Evolutionary conservation across 257 asterid genomes (phyloP), one percentile per base, ranked within the genome.

Genomic region (Solanum habrochaites): DNA sequence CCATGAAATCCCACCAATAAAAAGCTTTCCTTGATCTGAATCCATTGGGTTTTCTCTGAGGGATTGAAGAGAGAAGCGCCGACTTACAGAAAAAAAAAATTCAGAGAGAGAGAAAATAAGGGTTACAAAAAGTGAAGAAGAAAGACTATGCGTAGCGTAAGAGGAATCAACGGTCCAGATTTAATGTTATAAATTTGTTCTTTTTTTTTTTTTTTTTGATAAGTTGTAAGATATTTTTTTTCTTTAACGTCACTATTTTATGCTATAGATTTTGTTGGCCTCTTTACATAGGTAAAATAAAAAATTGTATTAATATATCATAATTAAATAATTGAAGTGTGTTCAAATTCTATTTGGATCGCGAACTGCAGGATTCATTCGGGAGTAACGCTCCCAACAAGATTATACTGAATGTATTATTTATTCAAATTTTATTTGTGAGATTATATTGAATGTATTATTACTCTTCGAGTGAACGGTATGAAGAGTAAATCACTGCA

Each of bases 1-100:
- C 98, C 98, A 94, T 7, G 98, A 94, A 66, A 96, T 96, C 88
- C 98, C 98, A 25, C 98, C 98, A 27, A 96, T 92, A 83, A 96
- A 96, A 1, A 96, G 94, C 93, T 96, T 96, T 13, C 98, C 98
- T 81, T 94, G 98, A 94, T 96, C 98, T 45, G 98, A 94, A 93
- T 96, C 98, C 98, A 96, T 42, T 18, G 29, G 23, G 11, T 31
- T 49, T 42, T 73, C 31, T 75, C 42, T 32, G 82, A 62, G 37
- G 88, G 35, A 82, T 42, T 12, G 29, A 67, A 49, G 71, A 81
- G 85, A 31, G 60, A 27, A 16, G 84, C 81, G 87, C 83, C 87
- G 83, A 85, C 83, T 85, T 42, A 40, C 42, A 56, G 87, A 23
- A 47, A 47, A 45, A 40, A 43, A 45, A 45, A 45, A 42, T 37